phyloP scores from a whole-genome alignment of 176 grass and related monocot genomes.

The Echinochloa phyllopogon region DNA sequence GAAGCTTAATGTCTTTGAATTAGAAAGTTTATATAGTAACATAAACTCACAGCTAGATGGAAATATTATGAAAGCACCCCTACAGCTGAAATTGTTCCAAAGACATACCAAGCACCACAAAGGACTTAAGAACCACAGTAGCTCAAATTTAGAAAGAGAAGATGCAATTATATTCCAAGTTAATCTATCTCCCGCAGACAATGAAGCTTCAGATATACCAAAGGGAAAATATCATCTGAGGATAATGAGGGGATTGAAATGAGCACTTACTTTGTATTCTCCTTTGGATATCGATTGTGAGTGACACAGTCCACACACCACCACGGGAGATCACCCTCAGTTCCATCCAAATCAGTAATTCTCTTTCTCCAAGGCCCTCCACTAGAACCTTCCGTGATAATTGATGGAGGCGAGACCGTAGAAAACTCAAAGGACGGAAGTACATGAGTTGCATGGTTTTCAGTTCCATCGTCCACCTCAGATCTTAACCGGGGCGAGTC shows the following conservation, averaged over 20 bases:
- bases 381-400: constrained; percentile 86
- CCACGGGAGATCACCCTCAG: constrained; percentile 92
- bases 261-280: constrained; percentile 88
- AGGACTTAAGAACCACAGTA: background rate
- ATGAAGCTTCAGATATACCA: constrained; percentile 15
- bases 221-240: constrained; percentile 27
- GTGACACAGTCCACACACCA: constrained; percentile 87
- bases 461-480: constrained; percentile 70
- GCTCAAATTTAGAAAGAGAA: constrained; percentile 5
- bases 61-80: background rate
- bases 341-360: constrained; percentile 90
- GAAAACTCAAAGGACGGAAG: constrained; percentile 85
- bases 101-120: background rate
- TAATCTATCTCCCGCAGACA: constrained; percentile 6
- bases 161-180: constrained; percentile 8
- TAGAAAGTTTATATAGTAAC: background rate
- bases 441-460: constrained; percentile 57
- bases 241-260: constrained; percentile 10
- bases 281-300: constrained; percentile 77
- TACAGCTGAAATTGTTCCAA: constrained; percentile 10
- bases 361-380: constrained; percentile 95
- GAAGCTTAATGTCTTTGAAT: constrained; percentile 15
- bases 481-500: constrained; percentile 61
- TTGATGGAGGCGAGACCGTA: constrained; percentile 77
- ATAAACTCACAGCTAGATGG: background rate